Base-by-base conservation (phyloP, 176 grass and related monocot genomes). In the Cymbopogon citratus region DNA sequence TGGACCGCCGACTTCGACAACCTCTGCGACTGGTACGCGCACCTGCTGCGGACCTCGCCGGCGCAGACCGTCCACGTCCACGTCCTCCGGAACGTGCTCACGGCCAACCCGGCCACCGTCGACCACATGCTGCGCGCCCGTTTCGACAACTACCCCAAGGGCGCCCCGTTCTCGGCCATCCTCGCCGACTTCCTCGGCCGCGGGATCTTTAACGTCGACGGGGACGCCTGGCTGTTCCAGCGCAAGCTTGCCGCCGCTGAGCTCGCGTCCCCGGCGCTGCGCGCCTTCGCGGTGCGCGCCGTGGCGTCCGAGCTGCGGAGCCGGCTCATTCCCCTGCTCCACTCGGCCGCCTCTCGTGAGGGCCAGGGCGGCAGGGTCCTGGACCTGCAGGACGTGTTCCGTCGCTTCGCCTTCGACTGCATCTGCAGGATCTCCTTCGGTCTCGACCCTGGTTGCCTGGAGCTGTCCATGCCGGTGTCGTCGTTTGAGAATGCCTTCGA, bases 171-270 rank as follows among this genome's bases (percentile, higher is more conserved):
- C 80, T 91, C 88, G 11, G 86, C 88, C 68, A 93, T 97, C 83
- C 89, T 97, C 81, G 86, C 83, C 48, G 94, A 97, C 80, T 87
- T 97, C 51, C 90, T 97, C 77, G 94, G 94, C 86, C 83, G 87
- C 73, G 94, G 94, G 0, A 97, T 97, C n/a, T 97, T 97, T 13
- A 97, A 97, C 86, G 88, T 91, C 56, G 94, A 97, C 75, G 94
- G 94, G 0, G 91, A 97, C 59, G 72, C 81, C 0, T 97, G 91
- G 94, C 71, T 88, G 9, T 87, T 93, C 81, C 94, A 97, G 87
- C 79, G 94, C 13, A 97, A 91, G 88, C 74, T 97, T 27, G 90
- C 94, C 36, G 83, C 89, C 10, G 73, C 86, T 25, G 88, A 97
- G 84, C 80, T 97, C 3, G 56, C 85, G 0, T 77, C 88, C 9